These are phyloP conservation scores for Metarhizium humberi DNA, from an alignment of 2,329 filamentous ascomycete genomes.

Conservation along the genomic window DNA sequence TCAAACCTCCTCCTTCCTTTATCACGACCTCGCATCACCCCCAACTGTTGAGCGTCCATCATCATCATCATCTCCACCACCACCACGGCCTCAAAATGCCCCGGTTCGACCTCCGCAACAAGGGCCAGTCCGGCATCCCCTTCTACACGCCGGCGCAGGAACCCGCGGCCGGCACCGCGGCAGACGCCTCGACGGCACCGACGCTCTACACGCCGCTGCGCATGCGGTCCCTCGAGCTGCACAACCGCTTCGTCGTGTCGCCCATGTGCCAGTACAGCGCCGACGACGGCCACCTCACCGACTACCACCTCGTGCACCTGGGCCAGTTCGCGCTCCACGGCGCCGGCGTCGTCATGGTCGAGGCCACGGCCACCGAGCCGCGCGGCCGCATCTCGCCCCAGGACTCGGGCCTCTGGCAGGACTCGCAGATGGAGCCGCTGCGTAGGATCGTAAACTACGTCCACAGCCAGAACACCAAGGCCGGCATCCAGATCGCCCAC, in stretches of 20 bases:
- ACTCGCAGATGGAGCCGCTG: conserved; percentile 68
- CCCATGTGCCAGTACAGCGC: conserved; percentile 56
- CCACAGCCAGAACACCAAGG: conserved; percentile 67
- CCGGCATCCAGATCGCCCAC: conserved; percentile 74
- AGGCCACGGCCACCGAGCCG: conserved; percentile 66
- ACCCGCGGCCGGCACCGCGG: conserved; percentile 39
- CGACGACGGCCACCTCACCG: conserved; percentile 58
- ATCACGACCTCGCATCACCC: no score
- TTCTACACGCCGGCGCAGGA: conserved; percentile 47
- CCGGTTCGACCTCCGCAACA: conserved; percentile 17
- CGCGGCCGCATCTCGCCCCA: conserved; percentile 78
- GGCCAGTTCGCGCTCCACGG: conserved; percentile 71
- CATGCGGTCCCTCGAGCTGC: conserved; percentile 42
- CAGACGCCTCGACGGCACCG: conserved; percentile 30
- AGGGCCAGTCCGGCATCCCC: conserved; percentile 34
- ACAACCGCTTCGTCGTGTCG: conserved; percentile 48
- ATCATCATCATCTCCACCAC: not conserved
- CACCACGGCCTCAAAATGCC: not conserved
- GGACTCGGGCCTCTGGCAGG: conserved; percentile 74
- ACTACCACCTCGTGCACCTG: conserved; percentile 67
- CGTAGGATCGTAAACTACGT: conserved; percentile 66
- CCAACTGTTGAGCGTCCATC: not conserved
- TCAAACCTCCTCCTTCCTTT: no score
- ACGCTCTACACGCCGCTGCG: conserved; percentile 48
- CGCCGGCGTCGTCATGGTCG: conserved; percentile 63